Evolutionary conservation across 2,329 filamentous ascomycete genomes (phyloP).

Genomic region (Epichloe gansuensis): DNA sequence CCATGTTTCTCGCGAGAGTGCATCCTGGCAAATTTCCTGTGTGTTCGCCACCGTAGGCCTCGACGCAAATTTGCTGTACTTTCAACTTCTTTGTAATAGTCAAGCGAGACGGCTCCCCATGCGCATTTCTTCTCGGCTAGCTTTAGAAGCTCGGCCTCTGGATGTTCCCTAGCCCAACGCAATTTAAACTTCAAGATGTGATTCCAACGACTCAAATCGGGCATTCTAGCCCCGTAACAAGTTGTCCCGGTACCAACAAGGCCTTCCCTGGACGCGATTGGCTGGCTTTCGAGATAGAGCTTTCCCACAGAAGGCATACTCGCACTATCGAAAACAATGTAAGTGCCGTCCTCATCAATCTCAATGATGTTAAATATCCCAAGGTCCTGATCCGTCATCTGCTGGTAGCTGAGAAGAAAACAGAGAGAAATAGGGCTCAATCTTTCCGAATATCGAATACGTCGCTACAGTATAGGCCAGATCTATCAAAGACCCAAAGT

Average conservation of each 20-base stretch:
- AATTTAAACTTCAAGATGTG: constrained; percentile 21
- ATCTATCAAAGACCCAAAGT: constrained; percentile 25
- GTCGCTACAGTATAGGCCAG: constrained; percentile 20
- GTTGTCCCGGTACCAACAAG: constrained; percentile 19
- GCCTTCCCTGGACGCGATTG: constrained; percentile 13
- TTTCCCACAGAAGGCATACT: background rate
- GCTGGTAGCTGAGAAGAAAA: constrained; percentile 19
- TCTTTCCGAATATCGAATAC: constrained; percentile 18
- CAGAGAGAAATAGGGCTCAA: constrained; percentile 15
- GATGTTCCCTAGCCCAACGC: constrained; percentile 17
- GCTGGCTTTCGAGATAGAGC: constrained; percentile 11
- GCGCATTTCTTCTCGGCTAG: constrained; percentile 15
- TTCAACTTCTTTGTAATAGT: constrained; percentile 12
- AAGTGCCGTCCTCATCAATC: constrained; percentile 13
- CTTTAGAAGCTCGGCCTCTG: constrained; percentile 20
- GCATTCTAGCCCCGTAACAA: constrained; percentile 18
- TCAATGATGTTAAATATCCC: constrained; percentile 12
- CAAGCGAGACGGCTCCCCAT: constrained; percentile 17
- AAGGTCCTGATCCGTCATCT: constrained; percentile 17
- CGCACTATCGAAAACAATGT: background rate
- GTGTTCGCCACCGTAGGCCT: constrained; percentile 9
- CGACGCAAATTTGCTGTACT: constrained; percentile 10
- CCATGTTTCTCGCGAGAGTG: background rate
- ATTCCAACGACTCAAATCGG: constrained; percentile 10
- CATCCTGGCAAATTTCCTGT: constrained; percentile 6